Evolutionary conservation across 2,329 filamentous ascomycete genomes (phyloP).

Genomic region (Westerdykella aurantiaca): DNA sequence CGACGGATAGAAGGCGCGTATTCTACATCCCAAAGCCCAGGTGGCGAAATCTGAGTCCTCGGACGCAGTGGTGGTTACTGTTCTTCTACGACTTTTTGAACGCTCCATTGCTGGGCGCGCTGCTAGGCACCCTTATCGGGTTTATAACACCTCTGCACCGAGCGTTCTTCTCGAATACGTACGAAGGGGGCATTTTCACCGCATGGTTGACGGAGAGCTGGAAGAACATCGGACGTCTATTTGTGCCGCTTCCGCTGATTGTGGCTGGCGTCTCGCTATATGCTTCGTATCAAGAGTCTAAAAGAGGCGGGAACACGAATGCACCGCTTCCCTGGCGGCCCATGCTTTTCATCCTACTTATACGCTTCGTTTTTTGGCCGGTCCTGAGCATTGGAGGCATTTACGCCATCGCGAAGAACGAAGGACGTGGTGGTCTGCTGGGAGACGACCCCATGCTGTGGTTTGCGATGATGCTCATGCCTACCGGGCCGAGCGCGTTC

Average conservation of each 20-base stretch:
- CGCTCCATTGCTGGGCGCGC: constrained; percentile 24
- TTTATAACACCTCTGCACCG: constrained; percentile 19
- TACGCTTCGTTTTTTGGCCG: constrained; percentile 27
- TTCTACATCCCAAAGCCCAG: constrained; percentile 17
- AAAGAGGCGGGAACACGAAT: constrained; percentile 1
- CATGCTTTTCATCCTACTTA: constrained; percentile 19
- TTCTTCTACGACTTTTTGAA: constrained; percentile 31
- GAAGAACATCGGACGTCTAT: constrained; percentile 22
- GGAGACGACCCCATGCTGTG: constrained; percentile 57
- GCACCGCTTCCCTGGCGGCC: constrained; percentile 12
- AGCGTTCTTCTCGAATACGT: constrained; percentile 22
- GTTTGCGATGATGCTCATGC: constrained; percentile 59
- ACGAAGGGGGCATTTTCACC: constrained; percentile 24
- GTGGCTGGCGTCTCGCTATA: constrained; percentile 27
- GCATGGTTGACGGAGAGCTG: constrained; percentile 27
- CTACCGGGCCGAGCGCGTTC: constrained; percentile 50
- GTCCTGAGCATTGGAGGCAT: constrained; percentile 44
- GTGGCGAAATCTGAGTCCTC: constrained; percentile 19
- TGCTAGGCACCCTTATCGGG: constrained; percentile 22
- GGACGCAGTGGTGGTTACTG: constrained; percentile 25
- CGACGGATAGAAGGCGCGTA: constrained; percentile 18
- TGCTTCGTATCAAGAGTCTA: constrained; percentile 17
- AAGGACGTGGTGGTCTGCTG: constrained; percentile 42
- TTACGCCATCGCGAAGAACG: constrained; percentile 48
- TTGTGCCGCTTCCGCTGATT: constrained; percentile 25